Conservation (phyloP, 768 basidiomycete genomes). For the Austroboletus eburneus region DNA sequence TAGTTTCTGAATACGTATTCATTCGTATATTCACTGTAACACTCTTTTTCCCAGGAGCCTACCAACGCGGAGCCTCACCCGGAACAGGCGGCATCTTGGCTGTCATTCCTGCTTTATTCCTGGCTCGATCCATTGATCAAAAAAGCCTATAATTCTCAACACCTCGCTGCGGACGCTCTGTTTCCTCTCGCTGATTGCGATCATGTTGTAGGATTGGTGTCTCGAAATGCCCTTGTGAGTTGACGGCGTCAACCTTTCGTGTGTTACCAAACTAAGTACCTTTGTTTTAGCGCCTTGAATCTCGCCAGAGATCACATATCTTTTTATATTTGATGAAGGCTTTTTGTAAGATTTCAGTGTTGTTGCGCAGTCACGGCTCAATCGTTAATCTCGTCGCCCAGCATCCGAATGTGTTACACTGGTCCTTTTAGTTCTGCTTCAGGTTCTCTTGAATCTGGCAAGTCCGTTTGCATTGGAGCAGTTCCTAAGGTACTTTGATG, state of each 20-base stretch:
- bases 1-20: not conserved
- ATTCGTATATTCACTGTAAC: slow-evolving; percentile 1
- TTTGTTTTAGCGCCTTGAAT: not conserved
- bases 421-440: not conserved
- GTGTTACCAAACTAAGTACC: not conserved
- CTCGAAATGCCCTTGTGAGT: slow-evolving; percentile 30
- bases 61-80: slow-evolving; percentile 22
- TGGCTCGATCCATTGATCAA: slow-evolving; percentile 52
- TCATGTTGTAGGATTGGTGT: slow-evolving; percentile 28
- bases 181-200: slow-evolving; percentile 52
- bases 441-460: slow-evolving; percentile 1
- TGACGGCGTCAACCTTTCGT: not conserved
- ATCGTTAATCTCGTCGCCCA: not conserved
- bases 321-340: slow-evolving; percentile 2
- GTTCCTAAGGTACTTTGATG: slow-evolving; percentile 2
- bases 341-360: slow-evolving; percentile 4
- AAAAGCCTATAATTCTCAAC: slow-evolving; percentile 36
- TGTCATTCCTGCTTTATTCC: slow-evolving; percentile 38
- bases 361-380: not conserved
- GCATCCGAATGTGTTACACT: slow-evolving; percentile 1
- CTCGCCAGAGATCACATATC: not conserved
- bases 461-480: slow-evolving; percentile 8
- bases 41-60: slow-evolving; percentile 1
- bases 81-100: slow-evolving; percentile 37
- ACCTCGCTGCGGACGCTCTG: slow-evolving; percentile 38